Evolutionary conservation across 1,139 yeast genomes (phyloP), one percentile per base, ranked within the genome.

Genomic region (Nakaseomyces nivariensis): DNA sequence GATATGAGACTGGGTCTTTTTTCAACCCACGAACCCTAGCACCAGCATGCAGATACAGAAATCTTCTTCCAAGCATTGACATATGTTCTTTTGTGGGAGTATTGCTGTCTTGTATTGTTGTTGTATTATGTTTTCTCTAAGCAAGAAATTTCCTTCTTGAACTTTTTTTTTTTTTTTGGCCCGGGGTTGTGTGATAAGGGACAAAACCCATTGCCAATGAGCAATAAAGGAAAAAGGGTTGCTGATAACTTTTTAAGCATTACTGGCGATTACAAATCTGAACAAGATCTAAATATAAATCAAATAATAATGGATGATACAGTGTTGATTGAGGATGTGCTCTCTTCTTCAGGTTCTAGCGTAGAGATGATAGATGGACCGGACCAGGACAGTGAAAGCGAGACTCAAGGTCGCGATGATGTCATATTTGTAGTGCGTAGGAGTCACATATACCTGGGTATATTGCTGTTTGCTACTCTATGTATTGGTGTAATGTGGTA

Each of bases 1-100:
- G 68, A 61, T 81, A 81, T 50, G 78, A 82, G 27, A 74, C 74
- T n/a, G 92, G 90, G 63, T 85, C 85, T 66, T 84, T 81, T 57
- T 82, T 78, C 59, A 87, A 74, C 45, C 95, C 96, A 51, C 81
- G 77, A 47, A 82, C 81, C 62, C 88, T 74, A 7, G 75, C 68
- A 4, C 88, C 86, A 51, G 76, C 72, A 60, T 79, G 82, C 41
- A 71, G 56, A 49, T 72, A 70, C 22, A 27, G 34, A 38, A 25
- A 38, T 36, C 44, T 27, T 17, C 44, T 41, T 11, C 53, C 7
- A 46, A 49, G 43, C 65, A 62, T 46, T 48, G 17, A 27, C 13
- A 4, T 37, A 4, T 4, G 7, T 26, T 25, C 7, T 38, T 7
- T 17, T 29, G 31, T 29, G 31, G 31, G 22, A 17, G 22, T 17